Percentiles rank a stretch among this genome's conserved stretches.
Conservation (phyloP, 2,329 filamentous ascomycete species). For the Aspergillus sp. region DNA sequence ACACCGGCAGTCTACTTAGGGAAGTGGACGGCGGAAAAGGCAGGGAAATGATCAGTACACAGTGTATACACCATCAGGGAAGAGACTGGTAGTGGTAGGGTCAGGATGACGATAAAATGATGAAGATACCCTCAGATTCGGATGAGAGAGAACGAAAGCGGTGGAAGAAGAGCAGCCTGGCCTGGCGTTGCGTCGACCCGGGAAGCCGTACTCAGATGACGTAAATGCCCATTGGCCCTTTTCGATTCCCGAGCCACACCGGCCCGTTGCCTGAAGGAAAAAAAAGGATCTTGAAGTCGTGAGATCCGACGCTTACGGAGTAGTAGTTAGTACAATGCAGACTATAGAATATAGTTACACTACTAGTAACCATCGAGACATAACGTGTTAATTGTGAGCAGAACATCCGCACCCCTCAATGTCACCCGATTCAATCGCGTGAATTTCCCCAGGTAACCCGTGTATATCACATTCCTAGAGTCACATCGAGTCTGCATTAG, state of each 20-base stretch:
- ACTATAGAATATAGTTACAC: too few relatives aligned
- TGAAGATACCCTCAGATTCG: background rate
- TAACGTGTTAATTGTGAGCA: too few relatives aligned
- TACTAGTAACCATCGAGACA: too few relatives aligned
- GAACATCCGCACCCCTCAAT: background rate
- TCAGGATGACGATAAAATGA: background rate
- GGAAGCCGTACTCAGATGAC: constrained; percentile 16
- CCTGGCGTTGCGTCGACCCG: background rate
- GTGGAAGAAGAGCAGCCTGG: background rate
- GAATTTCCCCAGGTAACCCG: background rate
- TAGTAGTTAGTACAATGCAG: too few relatives aligned
- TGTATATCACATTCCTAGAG: constrained; percentile 13
- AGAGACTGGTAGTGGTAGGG: background rate
- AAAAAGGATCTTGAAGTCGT: constrained; percentile 16
- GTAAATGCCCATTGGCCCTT: constrained; percentile 4
- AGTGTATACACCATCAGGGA: too few relatives aligned
- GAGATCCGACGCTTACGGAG: background rate
- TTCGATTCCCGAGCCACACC: constrained; percentile 12
- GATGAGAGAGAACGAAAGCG: background rate
- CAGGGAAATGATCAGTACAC: too few relatives aligned
- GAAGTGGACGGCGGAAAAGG: too few relatives aligned
- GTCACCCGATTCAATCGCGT: background rate
- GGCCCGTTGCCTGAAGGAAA: constrained; percentile 9
- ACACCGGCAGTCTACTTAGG: too few relatives aligned
- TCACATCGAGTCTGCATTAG: constrained; percentile 6